These are phyloP conservation scores for Anacardium occidentale DNA, from an alignment of 345 rosid species.

Conservation along the genomic window DNA sequence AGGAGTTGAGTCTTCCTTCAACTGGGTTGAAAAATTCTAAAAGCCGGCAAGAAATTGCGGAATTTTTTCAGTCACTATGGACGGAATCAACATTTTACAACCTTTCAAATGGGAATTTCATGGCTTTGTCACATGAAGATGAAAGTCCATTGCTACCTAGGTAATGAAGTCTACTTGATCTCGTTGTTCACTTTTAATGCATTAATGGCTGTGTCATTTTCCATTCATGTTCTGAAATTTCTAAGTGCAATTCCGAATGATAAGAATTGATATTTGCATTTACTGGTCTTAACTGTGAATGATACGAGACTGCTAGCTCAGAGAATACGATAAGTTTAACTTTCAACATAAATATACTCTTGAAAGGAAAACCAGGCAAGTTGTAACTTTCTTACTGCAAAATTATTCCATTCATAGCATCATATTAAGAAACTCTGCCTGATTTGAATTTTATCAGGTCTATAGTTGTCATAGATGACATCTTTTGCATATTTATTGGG, in stretches of 20 bases:
- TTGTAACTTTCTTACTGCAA: too few relatives aligned
- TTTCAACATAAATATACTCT: neutral
- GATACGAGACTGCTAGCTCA: neutral
- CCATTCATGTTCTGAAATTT: neutral
- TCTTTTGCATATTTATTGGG: slow-evolving; percentile 65
- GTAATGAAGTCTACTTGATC: slow-evolving; percentile 9
- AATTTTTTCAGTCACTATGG: slow-evolving; percentile 16
- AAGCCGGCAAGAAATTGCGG: slow-evolving; percentile 24
- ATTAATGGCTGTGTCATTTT: too few relatives aligned
- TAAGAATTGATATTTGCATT: neutral
- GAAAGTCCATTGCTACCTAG: slow-evolving; percentile 27
- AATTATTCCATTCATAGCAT: too few relatives aligned
- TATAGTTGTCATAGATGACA: slow-evolving; percentile 51
- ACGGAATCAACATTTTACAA: slow-evolving; percentile 18
- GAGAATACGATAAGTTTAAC: neutral
- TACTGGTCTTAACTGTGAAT: neutral
- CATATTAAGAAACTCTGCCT: neutral
- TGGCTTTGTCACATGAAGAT: slow-evolving; percentile 30
- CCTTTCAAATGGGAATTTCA: slow-evolving; percentile 34
- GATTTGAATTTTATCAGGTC: slow-evolving; percentile 24
- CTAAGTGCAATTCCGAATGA: neutral
- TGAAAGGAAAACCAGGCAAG: too few relatives aligned
- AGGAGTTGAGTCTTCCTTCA: slow-evolving; percentile 31
- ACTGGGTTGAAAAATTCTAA: slow-evolving; percentile 9
- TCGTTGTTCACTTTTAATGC: too few relatives aligned